A percentile compares a stretch with the other conserved stretches of the same genome.
Conservation (phyloP, 2,329 filamentous ascomycete species). For the Fusarium euwallaceae region DNA sequence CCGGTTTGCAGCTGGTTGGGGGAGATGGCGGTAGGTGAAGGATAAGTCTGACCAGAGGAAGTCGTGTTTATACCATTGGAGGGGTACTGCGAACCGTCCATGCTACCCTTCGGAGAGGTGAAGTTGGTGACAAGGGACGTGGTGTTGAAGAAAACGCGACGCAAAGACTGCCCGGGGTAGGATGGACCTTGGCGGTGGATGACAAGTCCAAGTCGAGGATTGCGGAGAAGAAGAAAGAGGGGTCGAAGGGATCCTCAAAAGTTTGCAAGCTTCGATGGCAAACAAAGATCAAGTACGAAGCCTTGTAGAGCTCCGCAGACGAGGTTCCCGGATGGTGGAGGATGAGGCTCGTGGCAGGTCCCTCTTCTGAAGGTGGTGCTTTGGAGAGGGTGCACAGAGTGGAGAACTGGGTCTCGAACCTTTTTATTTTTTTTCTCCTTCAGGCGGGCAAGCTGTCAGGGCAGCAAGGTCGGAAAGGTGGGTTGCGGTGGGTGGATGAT, state of each 20-base stretch:
- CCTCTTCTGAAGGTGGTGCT: constrained; percentile 58
- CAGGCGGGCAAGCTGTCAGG: constrained; percentile 45
- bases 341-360: constrained; percentile 57
- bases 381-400: constrained; percentile 61
- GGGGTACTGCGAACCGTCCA: constrained; percentile 68
- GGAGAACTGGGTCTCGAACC: constrained; percentile 60
- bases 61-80: constrained; percentile 69
- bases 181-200: constrained; percentile 39
- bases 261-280: constrained; percentile 36
- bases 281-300: constrained; percentile 45
- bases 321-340: constrained; percentile 54
- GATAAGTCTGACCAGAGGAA: constrained; percentile 62
- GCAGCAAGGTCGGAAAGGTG: constrained; percentile 48
- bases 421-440: constrained; percentile 56
- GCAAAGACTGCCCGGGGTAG: constrained; percentile 37
- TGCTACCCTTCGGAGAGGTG: constrained; percentile 58
- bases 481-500: constrained; percentile 43
- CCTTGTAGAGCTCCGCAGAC: constrained; percentile 47
- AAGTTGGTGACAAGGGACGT: constrained; percentile 42
- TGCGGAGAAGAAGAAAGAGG: constrained; percentile 37
- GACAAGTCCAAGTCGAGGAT: constrained; percentile 46
- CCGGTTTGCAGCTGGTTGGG: constrained; percentile 65
- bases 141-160: constrained; percentile 45
- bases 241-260: constrained; percentile 27
- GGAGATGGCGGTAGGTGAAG: constrained; percentile 65